phyloP scores from a whole-genome alignment of 306 rosid genomes.

The Pterocarpus macrocarpus region DNA sequence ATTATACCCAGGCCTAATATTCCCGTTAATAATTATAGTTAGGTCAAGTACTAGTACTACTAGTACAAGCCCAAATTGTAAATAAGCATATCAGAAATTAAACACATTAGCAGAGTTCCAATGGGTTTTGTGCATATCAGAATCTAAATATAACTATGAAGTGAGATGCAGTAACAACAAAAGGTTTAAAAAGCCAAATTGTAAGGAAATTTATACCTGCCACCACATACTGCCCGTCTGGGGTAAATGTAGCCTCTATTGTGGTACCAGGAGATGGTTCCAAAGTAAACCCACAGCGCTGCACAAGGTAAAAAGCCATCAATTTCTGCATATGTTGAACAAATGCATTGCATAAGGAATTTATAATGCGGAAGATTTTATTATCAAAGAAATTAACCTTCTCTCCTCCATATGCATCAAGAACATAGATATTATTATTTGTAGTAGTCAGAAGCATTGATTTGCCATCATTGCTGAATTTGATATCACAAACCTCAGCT shows the following conservation, averaged over 20 bases:
- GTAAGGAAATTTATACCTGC: constrained; percentile 70
- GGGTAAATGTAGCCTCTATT: constrained; percentile 94
- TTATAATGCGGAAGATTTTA: constrained; percentile 24
- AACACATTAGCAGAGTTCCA: background rate
- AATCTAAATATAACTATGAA: constrained; percentile 16
- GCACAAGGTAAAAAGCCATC: constrained; percentile 46
- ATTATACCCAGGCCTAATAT: background rate
- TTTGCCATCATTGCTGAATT: constrained; percentile 96
- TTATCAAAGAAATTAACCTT: constrained; percentile 65
- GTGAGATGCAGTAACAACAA: constrained; percentile 10
- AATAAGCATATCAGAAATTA: background rate
- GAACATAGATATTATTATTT: constrained; percentile 85
- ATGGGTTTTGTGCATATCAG: constrained; percentile 12
- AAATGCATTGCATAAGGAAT: constrained; percentile 20
- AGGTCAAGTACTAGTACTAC: background rate
- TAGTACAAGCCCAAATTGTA: background rate
- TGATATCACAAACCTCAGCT: constrained; percentile 96
- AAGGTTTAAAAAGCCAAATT: constrained; percentile 10
- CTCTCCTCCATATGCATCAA: constrained; percentile 95
- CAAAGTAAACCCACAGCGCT: constrained; percentile 96
- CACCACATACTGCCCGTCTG: constrained; percentile 88
- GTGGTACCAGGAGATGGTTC: constrained; percentile 83
- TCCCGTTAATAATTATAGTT: background rate
- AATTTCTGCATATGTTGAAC: constrained; percentile 18
- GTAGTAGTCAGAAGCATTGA: constrained; percentile 97